Base-by-base conservation (phyloP, 306 rosid genomes). In the Sesbania bispinosa region DNA sequence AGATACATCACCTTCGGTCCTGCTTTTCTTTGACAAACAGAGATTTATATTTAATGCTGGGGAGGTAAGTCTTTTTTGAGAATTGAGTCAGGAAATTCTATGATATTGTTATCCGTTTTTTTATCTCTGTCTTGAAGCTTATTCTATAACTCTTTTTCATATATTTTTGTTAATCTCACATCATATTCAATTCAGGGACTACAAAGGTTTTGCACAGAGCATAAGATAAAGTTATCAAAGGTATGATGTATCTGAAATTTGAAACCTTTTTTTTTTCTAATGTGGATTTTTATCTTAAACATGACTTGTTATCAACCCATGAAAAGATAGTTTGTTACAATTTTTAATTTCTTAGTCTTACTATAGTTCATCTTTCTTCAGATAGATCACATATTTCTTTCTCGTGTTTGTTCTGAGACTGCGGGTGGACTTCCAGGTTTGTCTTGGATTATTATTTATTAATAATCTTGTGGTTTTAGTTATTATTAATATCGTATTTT, bases 351-450 rank as follows among this genome's bases (percentile, higher is more conserved):
- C 16, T 14, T 14, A 24, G 4, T 58, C 57, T 61, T 33, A 50
- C 18, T 57, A 3, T 63, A 33, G 48, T 66, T 67, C 51, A 33
- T 77, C 10, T 80, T 69, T 77, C 67, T 79, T 58, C 84, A 90
- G 98, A 86, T 94, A 64, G 94, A 94, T 77, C 94, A 94, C 78
- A 90, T 94, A 76, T 90, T 94, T 79, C 92, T 94, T 55, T 87
- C 97, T 58, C 97, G 95, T 14, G 97, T 94, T 68, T 88, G 92
- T 77, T 94, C 97, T 4, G 91, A 90, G 90, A 94, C 98, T 58
- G 96, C 97, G 0, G 95, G 96, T 39, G 98, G 98, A 42, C 93
- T 90, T 77, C 97, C 97, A 83, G 97, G 98, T 90, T 29, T 54
- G 90, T 77, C 45, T 70, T 76, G 58, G 39, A 26, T 13, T 35